These are phyloP conservation scores for Rhodotorula paludigena DNA, from an alignment of 768 basidiomycete species.

Conservation along the genomic window DNA sequence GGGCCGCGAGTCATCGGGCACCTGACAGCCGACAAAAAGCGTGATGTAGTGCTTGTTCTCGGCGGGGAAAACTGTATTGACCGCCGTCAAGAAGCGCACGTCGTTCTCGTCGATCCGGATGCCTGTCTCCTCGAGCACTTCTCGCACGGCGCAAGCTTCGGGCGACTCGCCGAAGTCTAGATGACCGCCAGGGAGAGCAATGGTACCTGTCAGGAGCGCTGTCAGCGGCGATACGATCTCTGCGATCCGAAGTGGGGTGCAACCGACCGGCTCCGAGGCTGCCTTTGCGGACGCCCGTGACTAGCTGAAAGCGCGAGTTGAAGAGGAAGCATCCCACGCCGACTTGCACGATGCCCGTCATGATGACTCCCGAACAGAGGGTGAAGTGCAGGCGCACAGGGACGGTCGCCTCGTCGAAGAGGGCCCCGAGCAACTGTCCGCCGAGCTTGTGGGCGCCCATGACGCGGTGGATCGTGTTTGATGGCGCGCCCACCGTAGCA, in stretches of 20 bases:
- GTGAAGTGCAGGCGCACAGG: not conserved
- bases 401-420: not conserved
- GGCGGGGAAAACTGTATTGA: constrained; percentile 24
- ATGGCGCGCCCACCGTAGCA: constrained; percentile 1
- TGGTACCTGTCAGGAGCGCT: constrained; percentile 20
- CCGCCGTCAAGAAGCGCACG: constrained; percentile 29
- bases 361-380: not conserved
- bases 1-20: constrained; percentile 1
- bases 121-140: constrained; percentile 37
- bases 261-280: constrained; percentile 33
- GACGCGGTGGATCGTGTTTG: constrained; percentile 20
- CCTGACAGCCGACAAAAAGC: constrained; percentile 8
- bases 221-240: too few species aligned
- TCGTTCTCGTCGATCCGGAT: not conserved
- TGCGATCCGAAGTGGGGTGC: not conserved
- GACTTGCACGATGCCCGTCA: not conserved
- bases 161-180: constrained; percentile 33
- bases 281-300: constrained; percentile 33
- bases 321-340: constrained; percentile 29
- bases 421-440: too few species aligned
- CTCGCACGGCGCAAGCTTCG: constrained; percentile 27
- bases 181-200: constrained; percentile 35
- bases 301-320: not conserved
- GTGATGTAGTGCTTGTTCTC: constrained; percentile 38
- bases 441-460: constrained; percentile 1